These are phyloP conservation scores for Saccharum hybrid DNA, from an alignment of 202 grass and related monocot genomes.

Conservation along the genomic window DNA sequence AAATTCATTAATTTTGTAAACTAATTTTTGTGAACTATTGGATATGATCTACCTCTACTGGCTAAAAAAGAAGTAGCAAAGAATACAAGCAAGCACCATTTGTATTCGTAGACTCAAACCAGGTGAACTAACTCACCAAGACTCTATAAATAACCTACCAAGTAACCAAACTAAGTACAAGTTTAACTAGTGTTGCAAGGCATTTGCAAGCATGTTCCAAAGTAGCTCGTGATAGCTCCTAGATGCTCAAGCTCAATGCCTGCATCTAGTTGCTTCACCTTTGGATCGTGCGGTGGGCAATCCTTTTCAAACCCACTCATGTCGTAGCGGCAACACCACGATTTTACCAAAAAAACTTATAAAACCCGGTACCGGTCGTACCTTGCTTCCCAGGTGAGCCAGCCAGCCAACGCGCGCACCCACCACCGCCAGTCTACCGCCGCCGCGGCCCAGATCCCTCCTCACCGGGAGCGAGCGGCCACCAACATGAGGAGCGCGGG, in stretches of 20 bases:
- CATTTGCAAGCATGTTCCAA: neutral
- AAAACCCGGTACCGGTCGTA: conserved; percentile 44
- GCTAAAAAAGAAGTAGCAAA: too few relatives aligned
- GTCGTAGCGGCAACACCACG: conserved; percentile 20
- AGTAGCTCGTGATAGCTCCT: neutral
- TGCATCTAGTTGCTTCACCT: conserved; percentile 37
- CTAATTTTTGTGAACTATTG: too few relatives aligned
- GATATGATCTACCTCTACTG: too few relatives aligned
- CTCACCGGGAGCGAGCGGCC: neutral
- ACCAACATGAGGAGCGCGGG: conserved; percentile 38
- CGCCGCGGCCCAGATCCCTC: conserved; percentile 45
- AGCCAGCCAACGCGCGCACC: conserved; percentile 32
- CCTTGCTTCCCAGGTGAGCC: conserved; percentile 48
- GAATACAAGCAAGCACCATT: too few relatives aligned
- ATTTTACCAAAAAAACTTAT: conserved; percentile 27
- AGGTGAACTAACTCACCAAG: too few relatives aligned
- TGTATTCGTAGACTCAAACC: too few relatives aligned
- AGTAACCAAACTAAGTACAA: neutral
- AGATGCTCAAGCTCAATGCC: neutral
- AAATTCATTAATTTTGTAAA: too few relatives aligned
- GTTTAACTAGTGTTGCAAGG: neutral
- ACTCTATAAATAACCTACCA: too few relatives aligned
- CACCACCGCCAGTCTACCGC: neutral
- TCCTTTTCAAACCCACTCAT: conserved; percentile 52
- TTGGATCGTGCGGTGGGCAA: conserved; percentile 40